Evolutionary conservation across 371 early-diverging fungal genomes (phyloP), one percentile per base, ranked within the genome.

Genomic region (Actinomortierella wolfii): DNA sequence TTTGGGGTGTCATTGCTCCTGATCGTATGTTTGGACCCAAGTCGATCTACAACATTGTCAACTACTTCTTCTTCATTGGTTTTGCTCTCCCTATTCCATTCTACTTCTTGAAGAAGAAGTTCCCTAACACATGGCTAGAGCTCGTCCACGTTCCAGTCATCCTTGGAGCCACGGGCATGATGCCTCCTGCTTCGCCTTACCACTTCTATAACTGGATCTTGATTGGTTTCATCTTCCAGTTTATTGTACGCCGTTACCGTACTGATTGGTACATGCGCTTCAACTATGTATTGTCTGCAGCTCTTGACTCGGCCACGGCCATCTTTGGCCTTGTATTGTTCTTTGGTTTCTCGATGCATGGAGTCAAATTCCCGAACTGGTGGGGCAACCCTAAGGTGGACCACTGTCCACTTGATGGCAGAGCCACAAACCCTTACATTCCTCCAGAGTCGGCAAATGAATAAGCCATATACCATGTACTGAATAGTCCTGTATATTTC

Each of bases 1-100:
- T 76, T 20, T 90, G 87, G 90, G 91, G 91, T 43, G 81, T 85
- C 14, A 82, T 92, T 25, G 86, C 89, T 7, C 91, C 92, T 6
- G 45, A 68, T 20, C 76, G 73, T 24, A 84, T 88, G 83, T 92
- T 89, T 69, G 90, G 90, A 11, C 71, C 78, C 7, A 64, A 56
- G 1, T 81, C 86, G 3, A 67, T 76, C 3, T 92, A 92, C 78
- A 80, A 81, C 54, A 63, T 80, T 6, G 49, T 82, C 21, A 56
- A 82, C 20, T 85, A 78, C 57, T 61, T 79, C 53, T 85, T 86
- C 57, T 57, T 85, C 23, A 48, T 83, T 49, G 89, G 89, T 17
- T 68, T 81, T 23, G 24, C 85, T 40, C 67, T 85, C 40, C 85
- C 88, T 0, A 64, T 84, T 7, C 76, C 81, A 3, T 78, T 81